phyloP scores from a whole-genome alignment of 179 eudicot genomes.

The Sideroxylon spinosum region DNA sequence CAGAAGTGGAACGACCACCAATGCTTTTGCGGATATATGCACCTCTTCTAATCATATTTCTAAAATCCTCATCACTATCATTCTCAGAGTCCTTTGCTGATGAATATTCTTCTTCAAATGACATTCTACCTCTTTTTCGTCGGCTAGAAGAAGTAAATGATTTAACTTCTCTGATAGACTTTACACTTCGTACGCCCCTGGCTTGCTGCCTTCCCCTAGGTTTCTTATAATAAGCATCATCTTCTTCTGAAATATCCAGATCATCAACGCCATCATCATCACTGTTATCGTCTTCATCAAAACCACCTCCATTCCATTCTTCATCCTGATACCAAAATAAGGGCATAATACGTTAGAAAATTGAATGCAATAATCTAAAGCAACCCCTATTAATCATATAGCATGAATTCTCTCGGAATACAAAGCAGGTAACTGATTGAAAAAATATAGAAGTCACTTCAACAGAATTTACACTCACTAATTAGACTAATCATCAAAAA shows the following conservation, averaged over 20 bases:
- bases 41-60: slow-evolving; percentile 38
- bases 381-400: not conserved
- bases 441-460: not conserved
- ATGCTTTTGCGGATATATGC: slow-evolving; percentile 41
- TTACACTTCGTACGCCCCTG: slow-evolving; percentile 49
- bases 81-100: slow-evolving; percentile 72
- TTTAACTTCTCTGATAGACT: slow-evolving; percentile 45
- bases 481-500: not conserved
- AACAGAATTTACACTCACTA: not conserved
- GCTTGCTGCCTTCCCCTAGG: slow-evolving; percentile 48
- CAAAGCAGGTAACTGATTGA: not conserved
- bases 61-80: slow-evolving; percentile 65
- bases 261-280: slow-evolving; percentile 69
- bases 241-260: slow-evolving; percentile 65
- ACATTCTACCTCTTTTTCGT: slow-evolving; percentile 50
- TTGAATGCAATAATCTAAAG: not conserved
- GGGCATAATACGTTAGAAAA: slow-evolving; percentile 9
- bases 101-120: slow-evolving; percentile 61
- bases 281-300: slow-evolving; percentile 69
- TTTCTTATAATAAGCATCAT: slow-evolving; percentile 50
- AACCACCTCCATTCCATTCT: slow-evolving; percentile 79
- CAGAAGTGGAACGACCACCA: slow-evolving; percentile 35
- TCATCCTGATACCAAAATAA: slow-evolving; percentile 49
- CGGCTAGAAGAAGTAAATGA: slow-evolving; percentile 40
- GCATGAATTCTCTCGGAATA: not conserved